Conservation (phyloP, 306 rosid genomes). For the Sophora flavescens region DNA sequence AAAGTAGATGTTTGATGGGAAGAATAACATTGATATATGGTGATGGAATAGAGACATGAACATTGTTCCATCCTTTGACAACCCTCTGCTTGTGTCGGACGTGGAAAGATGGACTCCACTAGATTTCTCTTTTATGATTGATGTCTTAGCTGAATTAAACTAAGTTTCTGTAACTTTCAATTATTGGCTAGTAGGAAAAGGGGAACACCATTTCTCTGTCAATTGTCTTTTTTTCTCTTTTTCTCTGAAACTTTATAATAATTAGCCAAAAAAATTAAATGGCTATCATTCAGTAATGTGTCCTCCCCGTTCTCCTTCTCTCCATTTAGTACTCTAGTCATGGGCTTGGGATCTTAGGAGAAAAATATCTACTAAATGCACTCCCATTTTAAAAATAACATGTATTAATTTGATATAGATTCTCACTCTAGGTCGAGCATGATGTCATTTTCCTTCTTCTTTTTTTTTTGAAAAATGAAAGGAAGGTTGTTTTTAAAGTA, state of each 20-base stretch:
- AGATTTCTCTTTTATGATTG: slow-evolving; percentile 40
- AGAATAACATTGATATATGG: slow-evolving; percentile 51
- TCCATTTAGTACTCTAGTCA: background rate
- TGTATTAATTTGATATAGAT: too few relatives aligned
- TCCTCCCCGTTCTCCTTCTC: too few relatives aligned
- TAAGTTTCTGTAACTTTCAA: slow-evolving; percentile 45
- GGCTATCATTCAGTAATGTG: background rate
- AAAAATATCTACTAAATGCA: background rate
- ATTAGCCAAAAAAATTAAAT: background rate
- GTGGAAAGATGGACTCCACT: slow-evolving; percentile 82
- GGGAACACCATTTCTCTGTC: slow-evolving; percentile 18
- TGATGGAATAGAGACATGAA: slow-evolving; percentile 54
- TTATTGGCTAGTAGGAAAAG: slow-evolving; percentile 47
- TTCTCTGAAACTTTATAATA: background rate
- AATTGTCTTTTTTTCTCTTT: background rate
- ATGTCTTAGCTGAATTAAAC: slow-evolving; percentile 48
- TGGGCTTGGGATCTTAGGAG: background rate
- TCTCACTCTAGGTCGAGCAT: background rate
- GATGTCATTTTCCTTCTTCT: too few relatives aligned
- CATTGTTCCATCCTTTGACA: slow-evolving; percentile 62
- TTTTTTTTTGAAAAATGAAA: too few relatives aligned
- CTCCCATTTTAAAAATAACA: background rate
- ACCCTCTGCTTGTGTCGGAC: slow-evolving; percentile 56
- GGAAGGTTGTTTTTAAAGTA: too few relatives aligned
- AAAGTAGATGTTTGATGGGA: slow-evolving; percentile 62